Evolutionary conservation across 208 protist genomes (phyloP), one percentile per base, ranked within the genome.

Genomic region (Sergeia podlipaevii): DNA sequence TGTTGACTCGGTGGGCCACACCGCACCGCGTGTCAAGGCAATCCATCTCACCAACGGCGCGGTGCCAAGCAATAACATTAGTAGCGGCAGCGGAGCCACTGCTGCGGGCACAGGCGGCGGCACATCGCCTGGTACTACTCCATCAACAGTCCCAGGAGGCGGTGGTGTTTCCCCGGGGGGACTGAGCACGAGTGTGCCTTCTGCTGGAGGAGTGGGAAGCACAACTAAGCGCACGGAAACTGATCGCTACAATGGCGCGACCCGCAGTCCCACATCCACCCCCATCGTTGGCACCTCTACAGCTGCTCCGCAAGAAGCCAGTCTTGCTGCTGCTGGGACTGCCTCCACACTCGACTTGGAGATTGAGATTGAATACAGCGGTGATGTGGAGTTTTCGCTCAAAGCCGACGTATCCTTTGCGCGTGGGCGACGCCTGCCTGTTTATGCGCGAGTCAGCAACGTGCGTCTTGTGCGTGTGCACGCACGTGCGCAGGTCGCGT

Each of bases 341-440:
- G 34, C 61, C 0, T 53, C 66, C 20, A 44, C 46, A 1, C 27
- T 94, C n/a, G 82, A 94, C 37, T 45, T 80, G 0, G 87, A 94
- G 64, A 66, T 70, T 7, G 80, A 91, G 62, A 65, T 91, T 43
- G 82, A 94, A 67, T 94, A 94, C 68, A 61, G 59, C 45, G 87
- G 87, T 1, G 71, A 73, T 20, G 52, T 85, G 8, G 80, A 80
- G 36, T 65, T 80, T 6, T 81, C 74, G 8, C 69, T 91, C 10
- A 64, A 73, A 26, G 80, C 80, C 1, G 82, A 94, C 53, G 47
- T 94, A 27, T 77, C 70, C 27, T 68, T 94, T 55, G 60, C 55
- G 8, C 87, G 87, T 4, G 87, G 87, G 6, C 65, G 83, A 1
- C 80, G 74, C 24, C 62, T 94, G 36, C 83, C 82, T n/a, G 59